Base-by-base conservation (phyloP, 768 basidiomycete species). In the Lentinus tigrinus region DNA sequence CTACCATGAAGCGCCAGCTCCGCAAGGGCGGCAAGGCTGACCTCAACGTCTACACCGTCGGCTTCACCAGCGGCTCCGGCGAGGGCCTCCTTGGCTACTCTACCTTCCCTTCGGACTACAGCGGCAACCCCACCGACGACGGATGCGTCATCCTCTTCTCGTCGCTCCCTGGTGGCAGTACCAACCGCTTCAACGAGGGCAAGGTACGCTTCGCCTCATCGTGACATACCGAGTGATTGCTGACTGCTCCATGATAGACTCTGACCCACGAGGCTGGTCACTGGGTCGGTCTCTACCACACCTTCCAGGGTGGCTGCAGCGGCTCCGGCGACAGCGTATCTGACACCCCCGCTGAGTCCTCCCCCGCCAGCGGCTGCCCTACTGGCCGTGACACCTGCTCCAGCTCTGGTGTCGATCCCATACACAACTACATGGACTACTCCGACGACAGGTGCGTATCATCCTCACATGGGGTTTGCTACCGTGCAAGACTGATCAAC, bases 201-300 rank as follows among this genome's bases (percentile, higher is more conserved):
- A 65, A 58, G 63, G 66, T 65, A 36, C 16, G 63, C 26, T 47
- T 43, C 46, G n/a, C n/a, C n/a, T 28, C 14, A 37, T 16, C 46
- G 13, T 52, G n/a, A 9, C 34, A 11, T 37, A 11, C 31, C n/a
- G 4, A 17, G 3, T 37, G 17, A 3, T 4, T 37, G 21, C 48
- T 37, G 26, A 49, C n/a, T 23, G 28, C n/a, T 16, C 0, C 21
- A 8, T 34, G 21, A 5, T 60, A 78, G 68, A 85, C 80, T 43
- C 63, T 80, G 58, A 81, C 78, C 14, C 84, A 85, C 65, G 84
- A 85, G 68, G 78, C 75, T 47, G 81, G 83, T n/a, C 82, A 84
- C 71, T 85, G 83, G 82, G 71, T 82, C 57, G 83, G 83, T 26
- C 74, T 84, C 24, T 83, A 77, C 70, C 82, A 84, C 71, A 82